Base-by-base conservation (phyloP, 2,329 filamentous ascomycete genomes). In the Pseudocercospora crystallina region DNA sequence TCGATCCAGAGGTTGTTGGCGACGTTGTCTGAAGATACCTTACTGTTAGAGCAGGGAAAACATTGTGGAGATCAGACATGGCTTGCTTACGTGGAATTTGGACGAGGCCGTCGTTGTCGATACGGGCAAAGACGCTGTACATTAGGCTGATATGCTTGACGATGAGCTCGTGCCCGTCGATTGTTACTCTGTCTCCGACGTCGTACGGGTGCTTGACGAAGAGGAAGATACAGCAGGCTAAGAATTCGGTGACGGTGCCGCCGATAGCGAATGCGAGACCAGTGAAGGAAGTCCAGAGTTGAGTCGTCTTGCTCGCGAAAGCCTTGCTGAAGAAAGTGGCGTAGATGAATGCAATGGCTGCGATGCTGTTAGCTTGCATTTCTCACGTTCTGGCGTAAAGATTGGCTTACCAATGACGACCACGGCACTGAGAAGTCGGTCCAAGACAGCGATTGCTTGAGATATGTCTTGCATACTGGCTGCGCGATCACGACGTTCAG, bases 161-260 rank as follows among this genome's bases (percentile, higher is more conserved):
- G 32, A 64, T 51, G 8, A 68, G 56, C 31, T 65, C 60, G 8
- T 50, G 53, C 30, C 60, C 48, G 38, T 56, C 39, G 54, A 68
- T 64, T 38, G 63, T 60, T 40, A 71, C 63, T 8, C 64, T 59
- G 50, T 71, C 69, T 38, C 67, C 69, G 30, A 63, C 58, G 68
- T 97, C 92, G 69, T 88, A 96, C 0, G 92, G 92, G 68, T 97
- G 92, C 76, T 97, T 97, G 75, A 96, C 89, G 64, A 97, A 97
- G 1, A 97, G 76, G 76, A 97, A 96, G 64, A 97, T 95, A 75
- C 91, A 96, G 35, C 90, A 96, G 65, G 90, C 90, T n/a, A 97
- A 81, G 58, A 97, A 89, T 70, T 97, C 92, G 2, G 90, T 96
- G 45, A 87, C 86, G 14, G 90, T 85, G 68, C 96, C 96, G 61